phyloP scores from a whole-genome alignment of 2,329 filamentous ascomycete genomes.

The Fonsecaea pugnacius region DNA sequence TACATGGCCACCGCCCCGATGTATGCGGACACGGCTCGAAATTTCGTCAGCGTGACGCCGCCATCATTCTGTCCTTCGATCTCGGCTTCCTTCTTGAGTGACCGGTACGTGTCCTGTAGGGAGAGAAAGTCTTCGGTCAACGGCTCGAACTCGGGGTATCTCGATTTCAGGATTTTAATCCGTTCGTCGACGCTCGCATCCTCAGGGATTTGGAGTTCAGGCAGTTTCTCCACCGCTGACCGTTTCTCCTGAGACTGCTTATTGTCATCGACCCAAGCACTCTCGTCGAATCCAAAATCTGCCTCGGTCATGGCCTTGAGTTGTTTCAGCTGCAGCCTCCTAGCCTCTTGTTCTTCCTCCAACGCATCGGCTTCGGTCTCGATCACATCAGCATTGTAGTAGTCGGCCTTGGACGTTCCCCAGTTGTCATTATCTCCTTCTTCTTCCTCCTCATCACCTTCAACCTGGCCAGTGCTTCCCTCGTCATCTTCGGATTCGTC shows the following conservation, averaged over 20 bases:
- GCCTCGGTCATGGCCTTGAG: conserved; percentile 84
- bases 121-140: conserved; percentile 77
- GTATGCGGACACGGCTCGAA: conserved; percentile 82
- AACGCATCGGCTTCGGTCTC: conserved; percentile 75
- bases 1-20: conserved; percentile 88
- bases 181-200: conserved; percentile 77
- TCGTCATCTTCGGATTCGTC: conserved; percentile 52
- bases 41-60: conserved; percentile 70
- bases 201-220: conserved; percentile 78
- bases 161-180: conserved; percentile 72
- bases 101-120: conserved; percentile 66
- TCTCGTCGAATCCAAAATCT: conserved; percentile 91
- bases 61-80: conserved; percentile 33
- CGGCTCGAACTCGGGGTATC: conserved; percentile 91
- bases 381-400: conserved; percentile 84
- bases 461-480: conserved; percentile 63
- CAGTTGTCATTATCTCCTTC: conserved; percentile 71
- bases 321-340: conserved; percentile 87
- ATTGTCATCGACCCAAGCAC: conserved; percentile 74
- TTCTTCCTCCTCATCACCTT: conserved; percentile 62
- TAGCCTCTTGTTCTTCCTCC: conserved; percentile 90
- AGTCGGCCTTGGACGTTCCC: conserved; percentile 85
- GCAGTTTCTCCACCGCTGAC: conserved; percentile 76
- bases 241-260: conserved; percentile 49
- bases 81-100: conserved; percentile 63